phyloP scores from a whole-genome alignment of 2,329 filamentous ascomycete species.

The Cercospora sesami region DNA sequence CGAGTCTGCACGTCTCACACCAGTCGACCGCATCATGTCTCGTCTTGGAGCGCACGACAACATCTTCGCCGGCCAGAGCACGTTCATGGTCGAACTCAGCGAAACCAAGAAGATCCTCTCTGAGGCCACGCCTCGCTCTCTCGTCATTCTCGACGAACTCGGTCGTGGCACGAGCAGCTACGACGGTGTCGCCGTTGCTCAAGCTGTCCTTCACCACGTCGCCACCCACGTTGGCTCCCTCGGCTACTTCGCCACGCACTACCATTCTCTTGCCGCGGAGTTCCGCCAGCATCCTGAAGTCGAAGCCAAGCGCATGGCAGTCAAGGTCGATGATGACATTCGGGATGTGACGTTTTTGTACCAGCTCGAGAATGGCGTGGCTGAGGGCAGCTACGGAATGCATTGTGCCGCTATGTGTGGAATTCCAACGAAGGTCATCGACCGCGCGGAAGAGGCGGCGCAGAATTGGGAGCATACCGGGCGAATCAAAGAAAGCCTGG shows the following conservation, averaged over 20 bases:
- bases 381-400: slow-evolving; percentile 97
- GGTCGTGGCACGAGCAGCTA: slow-evolving; percentile 94
- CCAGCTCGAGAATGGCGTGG: slow-evolving; percentile 87
- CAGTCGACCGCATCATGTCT: slow-evolving; percentile 97
- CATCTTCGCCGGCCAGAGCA: slow-evolving; percentile 96
- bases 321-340: slow-evolving; percentile 81
- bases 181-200: slow-evolving; percentile 93
- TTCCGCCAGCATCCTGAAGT: slow-evolving; percentile 90
- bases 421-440: slow-evolving; percentile 78
- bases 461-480: slow-evolving; percentile 94
- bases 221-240: slow-evolving; percentile 89
- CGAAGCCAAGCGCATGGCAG: slow-evolving; percentile 83
- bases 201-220: slow-evolving; percentile 94
- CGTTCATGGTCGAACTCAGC: slow-evolving; percentile 95
- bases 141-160: slow-evolving; percentile 95
- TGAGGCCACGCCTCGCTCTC: slow-evolving; percentile 87
- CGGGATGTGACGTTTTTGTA: slow-evolving; percentile 95
- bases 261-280: slow-evolving; percentile 88
- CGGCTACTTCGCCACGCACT: slow-evolving; percentile 97
- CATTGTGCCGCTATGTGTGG: slow-evolving; percentile 98
- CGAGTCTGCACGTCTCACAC: slow-evolving; percentile 76
- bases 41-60: slow-evolving; percentile 97
- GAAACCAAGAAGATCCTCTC: slow-evolving; percentile 98
- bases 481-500: slow-evolving; percentile 81
- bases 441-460: slow-evolving; percentile 83